phyloP scores from a whole-genome alignment of 768 basidiomycete species.

The Podaxis sp. region DNA sequence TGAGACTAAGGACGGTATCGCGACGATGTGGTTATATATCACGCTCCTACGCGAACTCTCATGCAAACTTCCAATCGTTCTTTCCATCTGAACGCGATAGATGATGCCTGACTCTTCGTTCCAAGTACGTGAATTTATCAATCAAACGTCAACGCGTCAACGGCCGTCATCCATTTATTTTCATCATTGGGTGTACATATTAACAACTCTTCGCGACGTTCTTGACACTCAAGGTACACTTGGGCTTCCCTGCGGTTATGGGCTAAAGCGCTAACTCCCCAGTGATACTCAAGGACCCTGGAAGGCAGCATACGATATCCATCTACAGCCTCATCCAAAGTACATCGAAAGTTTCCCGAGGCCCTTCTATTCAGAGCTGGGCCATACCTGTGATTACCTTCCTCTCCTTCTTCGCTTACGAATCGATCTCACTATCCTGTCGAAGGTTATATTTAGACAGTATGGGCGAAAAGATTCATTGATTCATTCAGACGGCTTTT shows the following conservation, averaged over 20 bases:
- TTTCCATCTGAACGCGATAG: not conserved
- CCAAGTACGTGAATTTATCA: not conserved
- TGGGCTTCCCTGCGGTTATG: not conserved
- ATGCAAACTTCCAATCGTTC: not conserved
- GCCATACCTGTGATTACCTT: not conserved
- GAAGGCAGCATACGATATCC: not conserved
- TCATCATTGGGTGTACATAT: not conserved
- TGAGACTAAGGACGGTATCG: not conserved
- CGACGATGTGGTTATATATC: not conserved
- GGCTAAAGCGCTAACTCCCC: not conserved
- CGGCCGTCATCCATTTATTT: not conserved
- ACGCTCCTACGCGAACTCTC: not conserved
- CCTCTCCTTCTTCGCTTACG: not conserved
- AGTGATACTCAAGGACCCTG: not conserved
- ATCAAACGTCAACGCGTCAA: not conserved
- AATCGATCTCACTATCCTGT: not conserved
- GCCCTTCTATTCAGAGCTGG: not conserved
- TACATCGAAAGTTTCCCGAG: not conserved
- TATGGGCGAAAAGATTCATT: not conserved
- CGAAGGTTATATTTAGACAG: not conserved
- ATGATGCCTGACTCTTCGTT: not conserved
- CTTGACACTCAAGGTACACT: slow-evolving; percentile 4
- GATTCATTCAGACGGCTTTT: not conserved
- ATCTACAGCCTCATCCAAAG: not conserved
- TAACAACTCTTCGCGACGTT: not conserved